Percentiles rank a stretch among this genome's conserved stretches.
phyloP scores from a whole-genome alignment of 2,329 filamentous ascomycete genomes.

The Aspergillus fumigatiaffinis region DNA sequence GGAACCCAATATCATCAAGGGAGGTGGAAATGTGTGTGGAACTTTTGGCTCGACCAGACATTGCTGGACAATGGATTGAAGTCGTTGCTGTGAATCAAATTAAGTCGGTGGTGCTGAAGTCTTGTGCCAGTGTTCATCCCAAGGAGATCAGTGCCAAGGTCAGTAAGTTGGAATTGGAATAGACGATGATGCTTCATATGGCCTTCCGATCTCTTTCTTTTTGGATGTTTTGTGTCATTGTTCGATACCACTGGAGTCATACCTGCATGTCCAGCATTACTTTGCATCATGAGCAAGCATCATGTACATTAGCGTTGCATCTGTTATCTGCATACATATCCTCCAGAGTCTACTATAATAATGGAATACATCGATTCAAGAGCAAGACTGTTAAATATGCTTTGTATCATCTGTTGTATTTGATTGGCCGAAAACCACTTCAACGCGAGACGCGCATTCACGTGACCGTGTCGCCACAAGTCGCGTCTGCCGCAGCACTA shows the following conservation, averaged over 20 bases:
- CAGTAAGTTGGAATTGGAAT: conserved; percentile 24
- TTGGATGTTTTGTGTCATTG: conserved; percentile 10
- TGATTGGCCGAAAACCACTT: conserved; percentile 15
- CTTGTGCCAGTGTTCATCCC: conserved; percentile 32
- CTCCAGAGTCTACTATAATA: not conserved
- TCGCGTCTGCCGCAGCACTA: conserved; percentile 17
- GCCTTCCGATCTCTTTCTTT: not conserved
- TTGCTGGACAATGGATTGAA: conserved; percentile 48
- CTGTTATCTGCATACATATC: not conserved
- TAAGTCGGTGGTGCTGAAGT: conserved; percentile 46
- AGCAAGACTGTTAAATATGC: not conserved
- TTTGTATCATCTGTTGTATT: not conserved
- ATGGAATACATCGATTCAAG: conserved; percentile 2
- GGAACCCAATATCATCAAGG: conserved; percentile 45
- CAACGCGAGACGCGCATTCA: conserved; percentile 32
- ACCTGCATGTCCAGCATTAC: conserved; percentile 20
- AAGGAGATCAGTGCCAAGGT: conserved; percentile 35
- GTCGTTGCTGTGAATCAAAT: conserved; percentile 44
- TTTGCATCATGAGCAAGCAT: conserved; percentile 16
- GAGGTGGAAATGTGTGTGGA: conserved; percentile 48
- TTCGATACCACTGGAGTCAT: conserved; percentile 12
- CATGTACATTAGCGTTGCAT: conserved; percentile 21
- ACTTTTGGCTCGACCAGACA: conserved; percentile 44
- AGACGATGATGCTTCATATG: conserved; percentile 18
- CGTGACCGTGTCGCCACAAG: conserved; percentile 26